phyloP scores from a whole-genome alignment of 2,329 filamentous ascomycete species.

The Hypomyces rosellus region DNA sequence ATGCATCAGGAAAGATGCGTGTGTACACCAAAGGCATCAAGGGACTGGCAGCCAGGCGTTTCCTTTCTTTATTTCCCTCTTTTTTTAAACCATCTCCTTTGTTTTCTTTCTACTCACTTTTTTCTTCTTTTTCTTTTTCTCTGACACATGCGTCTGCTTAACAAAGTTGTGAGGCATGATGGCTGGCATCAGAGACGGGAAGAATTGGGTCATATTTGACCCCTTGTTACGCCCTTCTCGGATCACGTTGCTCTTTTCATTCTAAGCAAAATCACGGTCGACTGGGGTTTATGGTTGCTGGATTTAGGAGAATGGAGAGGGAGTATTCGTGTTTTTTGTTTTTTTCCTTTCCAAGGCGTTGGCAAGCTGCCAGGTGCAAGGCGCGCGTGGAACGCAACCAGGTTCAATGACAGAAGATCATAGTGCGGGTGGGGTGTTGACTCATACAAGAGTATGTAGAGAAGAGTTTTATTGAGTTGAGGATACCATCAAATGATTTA shows the following conservation, averaged over 20 bases:
- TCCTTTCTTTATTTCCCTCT: slow-evolving; percentile 13
- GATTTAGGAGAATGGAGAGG: not conserved
- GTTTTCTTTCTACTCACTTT: slow-evolving; percentile 10
- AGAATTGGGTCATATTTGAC: not conserved
- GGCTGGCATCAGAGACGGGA: not conserved
- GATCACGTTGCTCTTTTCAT: too few relatives aligned
- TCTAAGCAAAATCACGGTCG: not conserved
- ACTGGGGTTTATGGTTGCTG: not conserved
- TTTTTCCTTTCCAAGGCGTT: slow-evolving; percentile 2
- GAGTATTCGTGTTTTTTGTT: too few relatives aligned
- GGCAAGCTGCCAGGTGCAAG: slow-evolving; percentile 7
- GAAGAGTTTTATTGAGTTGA: not conserved
- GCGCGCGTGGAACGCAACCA: slow-evolving; percentile 1
- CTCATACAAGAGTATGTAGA: slow-evolving; percentile 7
- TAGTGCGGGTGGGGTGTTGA: not conserved
- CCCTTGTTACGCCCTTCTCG: too few relatives aligned
- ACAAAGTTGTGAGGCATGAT: not conserved
- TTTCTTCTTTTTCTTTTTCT: slow-evolving; percentile 6
- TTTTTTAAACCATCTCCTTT: slow-evolving; percentile 10
- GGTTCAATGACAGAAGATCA: slow-evolving; percentile 4
- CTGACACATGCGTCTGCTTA: not conserved
- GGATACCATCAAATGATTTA: slow-evolving; percentile 8
- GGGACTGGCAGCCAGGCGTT: slow-evolving; percentile 8
- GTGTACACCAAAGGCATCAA: slow-evolving; percentile 11
- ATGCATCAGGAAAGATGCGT: slow-evolving; percentile 8